Evolutionary conservation across 2,329 filamentous ascomycete species (phyloP).

Genomic region (Cadophora malorum): DNA sequence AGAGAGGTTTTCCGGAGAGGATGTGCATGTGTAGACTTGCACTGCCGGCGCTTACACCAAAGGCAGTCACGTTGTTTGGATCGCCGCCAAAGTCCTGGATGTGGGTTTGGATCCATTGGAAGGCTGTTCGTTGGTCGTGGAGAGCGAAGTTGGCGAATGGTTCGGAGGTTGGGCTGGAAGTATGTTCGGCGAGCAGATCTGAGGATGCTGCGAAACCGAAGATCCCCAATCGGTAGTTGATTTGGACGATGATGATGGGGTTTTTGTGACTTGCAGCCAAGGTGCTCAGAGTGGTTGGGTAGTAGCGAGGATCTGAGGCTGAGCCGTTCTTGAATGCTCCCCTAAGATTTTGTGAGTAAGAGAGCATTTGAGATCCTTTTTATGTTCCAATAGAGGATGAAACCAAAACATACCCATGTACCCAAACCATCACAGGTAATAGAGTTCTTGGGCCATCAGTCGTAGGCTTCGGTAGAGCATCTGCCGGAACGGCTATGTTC

Average conservation of each 20-base stretch:
- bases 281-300: constrained; percentile 16
- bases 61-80: constrained; percentile 43
- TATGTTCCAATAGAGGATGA: neutral
- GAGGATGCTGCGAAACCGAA: constrained; percentile 25
- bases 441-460: neutral
- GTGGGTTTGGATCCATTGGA: constrained; percentile 45
- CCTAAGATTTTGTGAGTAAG: constrained; percentile 12
- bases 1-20: constrained; percentile 27
- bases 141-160: constrained; percentile 51
- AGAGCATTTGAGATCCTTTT: neutral
- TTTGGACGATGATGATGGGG: constrained; percentile 26
- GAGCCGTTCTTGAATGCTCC: constrained; percentile 28
- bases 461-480: constrained; percentile 8
- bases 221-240: constrained; percentile 26
- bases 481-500: constrained; percentile 44
- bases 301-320: constrained; percentile 26
- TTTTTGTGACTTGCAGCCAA: constrained; percentile 11
- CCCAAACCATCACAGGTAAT: constrained; percentile 28
- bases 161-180: neutral
- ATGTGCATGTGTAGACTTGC: constrained; percentile 32
- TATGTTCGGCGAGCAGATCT: constrained; percentile 25
- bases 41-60: constrained; percentile 54
- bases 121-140: constrained; percentile 46
- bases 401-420: constrained; percentile 25
- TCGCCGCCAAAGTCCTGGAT: constrained; percentile 48